Evolutionary conservation across 1,284 basidiomycete species (phyloP).

Genomic region (Entoloma clypeatum): DNA sequence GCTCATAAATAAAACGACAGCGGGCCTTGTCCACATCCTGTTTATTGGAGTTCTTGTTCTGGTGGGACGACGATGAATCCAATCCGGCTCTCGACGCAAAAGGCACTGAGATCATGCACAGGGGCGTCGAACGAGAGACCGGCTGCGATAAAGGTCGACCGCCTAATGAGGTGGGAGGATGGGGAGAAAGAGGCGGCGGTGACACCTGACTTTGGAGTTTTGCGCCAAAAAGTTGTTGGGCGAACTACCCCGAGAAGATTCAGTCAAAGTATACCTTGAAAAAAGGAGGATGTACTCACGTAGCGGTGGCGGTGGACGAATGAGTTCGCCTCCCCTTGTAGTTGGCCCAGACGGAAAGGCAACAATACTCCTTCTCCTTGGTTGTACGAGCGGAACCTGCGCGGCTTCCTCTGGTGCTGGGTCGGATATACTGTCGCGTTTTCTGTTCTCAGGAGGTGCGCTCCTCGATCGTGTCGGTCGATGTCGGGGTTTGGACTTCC

Average conservation of each 20-base stretch:
- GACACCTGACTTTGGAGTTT: slow-evolving; percentile 61
- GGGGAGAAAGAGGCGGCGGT: slow-evolving; percentile 64
- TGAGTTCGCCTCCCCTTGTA: slow-evolving; percentile 40
- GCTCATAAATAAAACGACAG: slow-evolving; percentile 8
- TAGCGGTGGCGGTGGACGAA: slow-evolving; percentile 57
- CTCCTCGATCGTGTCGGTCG: slow-evolving; percentile 42
- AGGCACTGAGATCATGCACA: slow-evolving; percentile 59
- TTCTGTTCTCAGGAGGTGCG: slow-evolving; percentile 37
- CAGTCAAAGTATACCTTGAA: not conserved
- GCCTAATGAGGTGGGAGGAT: slow-evolving; percentile 61
- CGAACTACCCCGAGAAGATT: slow-evolving; percentile 47
- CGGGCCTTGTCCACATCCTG: slow-evolving; percentile 7
- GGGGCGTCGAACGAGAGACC: slow-evolving; percentile 61
- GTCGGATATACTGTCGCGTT: slow-evolving; percentile 19
- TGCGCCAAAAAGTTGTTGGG: slow-evolving; percentile 72
- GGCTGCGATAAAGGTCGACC: slow-evolving; percentile 70
- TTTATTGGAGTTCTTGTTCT: slow-evolving; percentile 23
- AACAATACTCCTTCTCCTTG: slow-evolving; percentile 24
- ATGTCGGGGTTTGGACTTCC: slow-evolving; percentile 35
- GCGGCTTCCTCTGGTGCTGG: slow-evolving; percentile 17
- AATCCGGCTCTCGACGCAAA: slow-evolving; percentile 61
- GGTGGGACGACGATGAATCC: slow-evolving; percentile 39
- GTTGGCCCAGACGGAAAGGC: slow-evolving; percentile 15
- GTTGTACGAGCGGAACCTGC: slow-evolving; percentile 20
- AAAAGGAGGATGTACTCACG: slow-evolving; percentile 53